Percentiles rank a stretch among this genome's conserved stretches.
Evolutionary conservation across 2,329 filamentous ascomycete genomes (phyloP).

Genomic region (Coleophoma crateriformis): DNA sequence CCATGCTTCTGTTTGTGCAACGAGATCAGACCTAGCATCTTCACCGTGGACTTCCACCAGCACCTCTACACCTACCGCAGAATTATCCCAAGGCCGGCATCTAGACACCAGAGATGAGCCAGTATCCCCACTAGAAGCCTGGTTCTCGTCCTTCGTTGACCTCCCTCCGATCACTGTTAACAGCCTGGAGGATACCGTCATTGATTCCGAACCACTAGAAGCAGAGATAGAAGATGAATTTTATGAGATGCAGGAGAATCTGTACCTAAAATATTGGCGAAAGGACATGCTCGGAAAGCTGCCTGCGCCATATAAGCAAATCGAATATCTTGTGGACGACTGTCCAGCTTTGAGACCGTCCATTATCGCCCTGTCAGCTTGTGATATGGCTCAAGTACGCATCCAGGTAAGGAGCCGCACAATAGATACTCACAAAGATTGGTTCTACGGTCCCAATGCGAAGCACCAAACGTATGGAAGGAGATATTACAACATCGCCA

Average conservation of each 20-base stretch:
- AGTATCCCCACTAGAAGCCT: neutral
- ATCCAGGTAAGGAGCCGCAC: neutral
- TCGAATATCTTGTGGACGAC: neutral
- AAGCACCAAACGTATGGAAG: neutral
- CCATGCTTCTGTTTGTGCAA: too few species aligned
- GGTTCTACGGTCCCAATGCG: neutral
- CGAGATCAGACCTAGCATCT: too few species aligned
- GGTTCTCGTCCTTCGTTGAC: constrained; percentile 2
- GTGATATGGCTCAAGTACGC: neutral
- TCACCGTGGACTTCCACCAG: too few species aligned
- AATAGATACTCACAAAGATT: neutral
- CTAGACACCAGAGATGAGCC: neutral
- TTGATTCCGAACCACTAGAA: neutral
- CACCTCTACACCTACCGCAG: too few species aligned
- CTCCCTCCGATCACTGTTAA: neutral
- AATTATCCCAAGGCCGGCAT: too few species aligned
- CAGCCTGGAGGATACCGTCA: too few species aligned
- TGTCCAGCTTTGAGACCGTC: neutral
- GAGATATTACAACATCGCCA: neutral
- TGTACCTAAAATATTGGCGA: neutral
- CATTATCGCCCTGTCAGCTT: neutral
- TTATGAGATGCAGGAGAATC: neutral
- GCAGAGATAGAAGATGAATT: neutral
- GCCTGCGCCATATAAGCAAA: neutral
- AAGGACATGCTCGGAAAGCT: neutral